Evolutionary conservation across 164 flowering plant genomes (phyloP), one percentile per base, ranked within the genome.

Genomic region (Piper longum): DNA sequence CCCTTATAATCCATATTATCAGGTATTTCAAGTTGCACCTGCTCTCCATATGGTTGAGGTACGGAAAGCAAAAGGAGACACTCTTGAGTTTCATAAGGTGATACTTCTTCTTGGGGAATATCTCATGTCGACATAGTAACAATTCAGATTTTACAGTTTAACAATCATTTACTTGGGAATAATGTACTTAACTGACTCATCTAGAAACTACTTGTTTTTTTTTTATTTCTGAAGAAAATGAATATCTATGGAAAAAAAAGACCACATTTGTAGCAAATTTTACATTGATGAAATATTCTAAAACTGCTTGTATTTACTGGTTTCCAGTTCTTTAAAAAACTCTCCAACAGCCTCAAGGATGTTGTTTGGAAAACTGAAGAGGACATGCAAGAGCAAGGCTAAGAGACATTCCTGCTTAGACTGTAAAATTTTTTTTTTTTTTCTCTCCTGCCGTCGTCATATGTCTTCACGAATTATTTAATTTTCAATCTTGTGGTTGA

Each of bases 1-100:
- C 48, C 6, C 48, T 44, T 5, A 44, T 44, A 5, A 26, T 44
- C 8, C 48, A 44, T 62, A 26, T 52, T 16, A 75, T 66, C 79
- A 93, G 99, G 81, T 95, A 43, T 89, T 95, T 73, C 97, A 95
- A 87, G 89, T 95, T 40, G 96, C 97, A 48, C 99, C 99, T 63
- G 89, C 96, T 56, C 85, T 95, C 72, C 99, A 95, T 67, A 86
- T 95, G 95, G 98, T 95, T 26, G 98, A 95, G 80, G 91, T 95
- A 40, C 79, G 96, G 62, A 95, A 95, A 76, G 95, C 97, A 13
- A 95, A 95, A 75, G 99, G 99, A 48, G 99, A 95, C 67, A 95
- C 99, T 54, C 73, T 95, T 72, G 99, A 95, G 79, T 95, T 95
- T 59, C 91, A 92, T 62, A 92, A 89, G 95, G 98, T 92, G 78